These are phyloP conservation scores for Escovopsis sp. DNA, from an alignment of 2,329 filamentous ascomycete genomes.

Conservation along the genomic window DNA sequence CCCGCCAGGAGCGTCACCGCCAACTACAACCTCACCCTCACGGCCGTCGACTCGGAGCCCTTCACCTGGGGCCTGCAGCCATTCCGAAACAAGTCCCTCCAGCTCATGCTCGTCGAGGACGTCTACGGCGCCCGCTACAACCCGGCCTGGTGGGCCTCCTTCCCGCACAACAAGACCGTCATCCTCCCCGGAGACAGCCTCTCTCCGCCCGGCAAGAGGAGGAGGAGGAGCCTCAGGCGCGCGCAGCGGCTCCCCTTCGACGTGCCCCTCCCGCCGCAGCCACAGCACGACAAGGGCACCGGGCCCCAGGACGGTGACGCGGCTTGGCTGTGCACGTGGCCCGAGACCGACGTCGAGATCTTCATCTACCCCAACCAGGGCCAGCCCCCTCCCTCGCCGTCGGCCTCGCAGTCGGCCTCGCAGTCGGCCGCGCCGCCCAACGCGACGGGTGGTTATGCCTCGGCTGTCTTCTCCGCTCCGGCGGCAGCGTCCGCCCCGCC, in stretches of 20 bases:
- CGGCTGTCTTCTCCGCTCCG: too few relatives aligned
- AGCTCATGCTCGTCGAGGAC: conserved; percentile 36
- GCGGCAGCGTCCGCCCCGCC: too few relatives aligned
- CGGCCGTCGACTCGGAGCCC: conserved; percentile 18
- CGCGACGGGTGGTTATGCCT: too few relatives aligned
- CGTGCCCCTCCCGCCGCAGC: too few relatives aligned
- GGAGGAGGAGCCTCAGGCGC: too few relatives aligned
- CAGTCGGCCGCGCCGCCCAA: too few relatives aligned
- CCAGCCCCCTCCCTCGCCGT: too few relatives aligned
- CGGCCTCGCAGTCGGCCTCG: too few relatives aligned
- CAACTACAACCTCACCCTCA: conserved; percentile 27
- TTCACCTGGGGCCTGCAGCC: conserved; percentile 39
- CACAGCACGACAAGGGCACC: conserved; percentile 6
- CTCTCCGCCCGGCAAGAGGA: conserved; percentile 4
- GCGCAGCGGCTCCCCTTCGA: too few relatives aligned
- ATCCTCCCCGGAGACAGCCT: conserved; percentile 31
- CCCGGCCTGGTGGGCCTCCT: conserved; percentile 39
- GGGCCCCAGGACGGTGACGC: conserved; percentile 31
- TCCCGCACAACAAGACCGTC: conserved; percentile 41
- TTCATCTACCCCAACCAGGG: conserved; percentile 43
- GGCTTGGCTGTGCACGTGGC: conserved; percentile 46
- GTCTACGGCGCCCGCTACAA: conserved; percentile 31
- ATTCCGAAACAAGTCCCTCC: conserved; percentile 25
- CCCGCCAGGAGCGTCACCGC: conserved; percentile 8
- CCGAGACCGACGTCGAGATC: conserved; percentile 37